Percentiles rank a stretch among this genome's conserved stretches.
phyloP scores from a whole-genome alignment of 345 rosid species.

The Mangifera indica region DNA sequence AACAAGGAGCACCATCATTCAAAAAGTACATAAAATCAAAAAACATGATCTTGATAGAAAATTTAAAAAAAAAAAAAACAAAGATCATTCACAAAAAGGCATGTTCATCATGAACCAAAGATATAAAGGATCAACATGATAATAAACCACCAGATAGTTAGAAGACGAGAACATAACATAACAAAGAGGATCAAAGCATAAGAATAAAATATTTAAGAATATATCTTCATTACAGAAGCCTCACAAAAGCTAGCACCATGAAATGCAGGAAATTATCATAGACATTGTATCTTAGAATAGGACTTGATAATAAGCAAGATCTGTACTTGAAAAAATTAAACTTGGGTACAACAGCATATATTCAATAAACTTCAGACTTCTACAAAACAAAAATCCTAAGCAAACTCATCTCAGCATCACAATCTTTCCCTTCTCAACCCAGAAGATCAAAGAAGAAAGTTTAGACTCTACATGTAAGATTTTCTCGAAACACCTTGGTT shows the following conservation, averaged over 20 bases:
- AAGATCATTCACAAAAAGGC: background rate
- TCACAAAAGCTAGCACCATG: background rate
- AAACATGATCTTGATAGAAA: background rate
- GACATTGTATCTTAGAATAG: background rate
- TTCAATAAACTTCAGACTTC: background rate
- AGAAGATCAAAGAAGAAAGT: conserved; percentile 1
- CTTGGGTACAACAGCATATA: background rate
- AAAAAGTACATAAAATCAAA: background rate
- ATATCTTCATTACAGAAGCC: conserved; percentile 1
- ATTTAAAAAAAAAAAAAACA: background rate
- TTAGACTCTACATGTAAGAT: background rate
- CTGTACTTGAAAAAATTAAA: background rate
- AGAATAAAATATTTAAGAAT: background rate
- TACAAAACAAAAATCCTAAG: background rate
- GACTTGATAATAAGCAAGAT: background rate
- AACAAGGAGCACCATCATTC: conserved; percentile 13
- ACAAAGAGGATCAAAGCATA: background rate
- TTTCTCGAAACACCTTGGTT: background rate
- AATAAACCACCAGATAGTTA: background rate
- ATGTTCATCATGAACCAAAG: background rate
- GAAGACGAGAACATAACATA: background rate
- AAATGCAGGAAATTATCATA: background rate
- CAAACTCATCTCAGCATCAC: background rate
- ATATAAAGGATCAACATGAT: background rate
- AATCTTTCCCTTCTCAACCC: conserved; percentile 10